Evolutionary conservation across 331 rosid species (phyloP), one percentile per base, ranked within the genome.

Genomic region (Dryas integrifolia): DNA sequence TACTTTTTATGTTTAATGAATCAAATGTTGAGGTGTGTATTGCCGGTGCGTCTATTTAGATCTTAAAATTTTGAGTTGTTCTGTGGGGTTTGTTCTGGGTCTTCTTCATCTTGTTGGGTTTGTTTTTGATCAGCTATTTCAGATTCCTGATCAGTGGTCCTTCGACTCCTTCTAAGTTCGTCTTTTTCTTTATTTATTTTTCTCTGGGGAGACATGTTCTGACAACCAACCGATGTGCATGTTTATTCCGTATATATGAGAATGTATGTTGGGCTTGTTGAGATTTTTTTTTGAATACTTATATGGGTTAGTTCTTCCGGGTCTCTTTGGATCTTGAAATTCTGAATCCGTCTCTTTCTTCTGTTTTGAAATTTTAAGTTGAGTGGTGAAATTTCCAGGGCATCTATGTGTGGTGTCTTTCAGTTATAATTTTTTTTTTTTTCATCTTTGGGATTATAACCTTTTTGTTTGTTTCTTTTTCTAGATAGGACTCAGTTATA

Each of bases 301-400:
- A 12, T 24, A 65, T 56, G 76, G 71, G 62, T 81, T 58, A 66
- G 24, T 61, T 79, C 71, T 78, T 71, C 60, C n/a, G 78, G 59
- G 51, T 70, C 21, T 77, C 45, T 68, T 67, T 68, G 84, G 88
- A 86, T 82, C 86, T 86, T 76, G 56, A 65, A 68, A 45, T 76
- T 52, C 50, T 76, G 43, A 56, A 68, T 49, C 67, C 40, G 30
- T 46, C 30, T 48, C 35, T 64, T 68, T 50, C 35, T 75, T 69
- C 49, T 46, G 63, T 74, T 76, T 69, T 75, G 75, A 53, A 38
- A 12, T 76, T 68, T 66, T 72, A 67, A 5, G 30, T 38, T 72
- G 65, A 21, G 58, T 51, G 69, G 74, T 57, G 56, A 56, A 76
- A 55, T 80, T 57, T 67, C 68, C 73, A 46, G 69, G 74, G 61